These are phyloP conservation scores for Trichophyton equinum DNA, from an alignment of 2,329 filamentous ascomycete species.

Conservation along the genomic window DNA sequence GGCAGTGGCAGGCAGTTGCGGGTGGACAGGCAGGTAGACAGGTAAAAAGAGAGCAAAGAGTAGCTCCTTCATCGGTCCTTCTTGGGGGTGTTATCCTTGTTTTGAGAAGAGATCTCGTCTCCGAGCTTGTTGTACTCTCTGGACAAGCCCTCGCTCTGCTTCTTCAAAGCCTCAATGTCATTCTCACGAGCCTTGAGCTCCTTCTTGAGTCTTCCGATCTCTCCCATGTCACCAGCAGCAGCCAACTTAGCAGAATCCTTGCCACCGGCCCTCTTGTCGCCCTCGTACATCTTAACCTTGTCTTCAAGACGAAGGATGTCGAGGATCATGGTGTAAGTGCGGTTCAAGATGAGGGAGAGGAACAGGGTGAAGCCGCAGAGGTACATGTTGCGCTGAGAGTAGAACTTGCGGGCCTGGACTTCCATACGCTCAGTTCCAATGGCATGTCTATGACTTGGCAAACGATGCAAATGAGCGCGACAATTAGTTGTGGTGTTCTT, in stretches of 20 bases:
- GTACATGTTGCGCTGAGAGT: constrained; percentile 99
- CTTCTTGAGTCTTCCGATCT: constrained; percentile 63
- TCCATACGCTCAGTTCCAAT: constrained; percentile 93
- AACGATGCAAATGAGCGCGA: constrained; percentile 12
- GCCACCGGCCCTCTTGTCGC: constrained; percentile 44
- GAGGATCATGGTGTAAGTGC: constrained; percentile 95
- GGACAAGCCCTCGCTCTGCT: constrained; percentile 73
- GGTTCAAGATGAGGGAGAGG: constrained; percentile 93
- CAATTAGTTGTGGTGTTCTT: background rate
- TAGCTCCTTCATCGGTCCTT: constrained; percentile 39
- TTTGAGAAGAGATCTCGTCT: constrained; percentile 58
- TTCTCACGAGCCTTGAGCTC: constrained; percentile 60
- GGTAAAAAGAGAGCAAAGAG: background rate
- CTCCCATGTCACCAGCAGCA: constrained; percentile 58
- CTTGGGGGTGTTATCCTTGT: constrained; percentile 37
- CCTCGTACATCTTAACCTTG: constrained; percentile 73
- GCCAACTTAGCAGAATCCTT: constrained; percentile 63
- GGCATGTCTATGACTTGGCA: constrained; percentile 42
- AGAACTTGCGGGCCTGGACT: constrained; percentile 98
- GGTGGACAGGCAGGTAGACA: background rate
- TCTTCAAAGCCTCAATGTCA: constrained; percentile 79
- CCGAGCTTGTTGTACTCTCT: constrained; percentile 76
- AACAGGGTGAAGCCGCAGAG: constrained; percentile 98
- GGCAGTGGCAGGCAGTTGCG: background rate
- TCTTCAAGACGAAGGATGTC: constrained; percentile 87